Conservation (phyloP, 2,329 filamentous ascomycete species). For the Cladophialophora bantiana region DNA sequence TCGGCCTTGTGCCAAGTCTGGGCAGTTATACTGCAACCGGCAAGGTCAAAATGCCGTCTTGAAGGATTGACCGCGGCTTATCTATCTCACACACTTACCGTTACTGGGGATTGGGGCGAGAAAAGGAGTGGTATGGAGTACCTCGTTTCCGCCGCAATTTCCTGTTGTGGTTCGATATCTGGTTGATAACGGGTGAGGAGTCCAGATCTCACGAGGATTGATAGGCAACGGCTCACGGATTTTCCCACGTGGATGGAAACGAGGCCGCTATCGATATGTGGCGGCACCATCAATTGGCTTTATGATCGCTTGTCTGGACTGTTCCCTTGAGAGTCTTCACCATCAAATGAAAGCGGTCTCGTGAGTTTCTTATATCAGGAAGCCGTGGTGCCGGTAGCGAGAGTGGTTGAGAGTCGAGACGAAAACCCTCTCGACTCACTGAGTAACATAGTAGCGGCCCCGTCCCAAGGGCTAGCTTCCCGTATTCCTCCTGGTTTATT, state of each 20-base stretch:
- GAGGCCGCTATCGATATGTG: background rate
- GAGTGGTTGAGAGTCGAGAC: background rate
- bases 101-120: constrained; percentile 6
- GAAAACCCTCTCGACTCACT: background rate
- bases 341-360: background rate
- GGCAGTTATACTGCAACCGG: constrained; percentile 16
- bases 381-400: background rate
- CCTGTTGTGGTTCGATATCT: background rate
- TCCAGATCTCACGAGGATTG: background rate
- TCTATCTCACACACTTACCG: constrained; percentile 13
- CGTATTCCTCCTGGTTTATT: no score
- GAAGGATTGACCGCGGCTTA: constrained; percentile 15
- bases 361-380: background rate
- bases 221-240: background rate
- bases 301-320: background rate
- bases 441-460: no score
- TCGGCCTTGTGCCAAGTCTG: constrained; percentile 12
- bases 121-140: background rate
- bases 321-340: background rate
- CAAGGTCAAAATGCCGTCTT: background rate
- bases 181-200: background rate
- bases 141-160: background rate
- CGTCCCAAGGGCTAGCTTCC: no score
- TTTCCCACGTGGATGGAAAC: background rate
- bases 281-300: background rate